Evolutionary conservation across 1,139 yeast genomes (phyloP).

Genomic region (Zygoascus hellenicus): DNA sequence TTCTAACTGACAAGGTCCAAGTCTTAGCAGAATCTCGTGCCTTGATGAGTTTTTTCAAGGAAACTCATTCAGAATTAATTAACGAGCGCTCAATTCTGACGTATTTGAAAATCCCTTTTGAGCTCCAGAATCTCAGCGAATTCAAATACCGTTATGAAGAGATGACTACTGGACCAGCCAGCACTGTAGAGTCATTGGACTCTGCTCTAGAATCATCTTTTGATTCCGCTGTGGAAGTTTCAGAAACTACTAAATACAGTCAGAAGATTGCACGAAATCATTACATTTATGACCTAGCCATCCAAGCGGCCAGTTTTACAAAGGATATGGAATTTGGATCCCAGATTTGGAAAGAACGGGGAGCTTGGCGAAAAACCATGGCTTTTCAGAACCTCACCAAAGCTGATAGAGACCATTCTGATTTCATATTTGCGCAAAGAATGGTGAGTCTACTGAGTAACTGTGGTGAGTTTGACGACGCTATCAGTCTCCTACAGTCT

Average conservation of each 20-base stretch:
- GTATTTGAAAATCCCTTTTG: constrained; percentile 51
- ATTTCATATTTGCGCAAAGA: constrained; percentile 62
- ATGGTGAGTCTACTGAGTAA: constrained; percentile 53
- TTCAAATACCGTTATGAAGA: constrained; percentile 48
- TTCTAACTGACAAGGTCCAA: constrained; percentile 39
- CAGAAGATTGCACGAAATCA: constrained; percentile 42
- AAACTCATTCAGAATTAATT: constrained; percentile 41
- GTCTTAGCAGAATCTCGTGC: constrained; percentile 76
- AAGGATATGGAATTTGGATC: constrained; percentile 54
- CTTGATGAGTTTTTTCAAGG: constrained; percentile 53
- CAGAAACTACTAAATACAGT: background rate
- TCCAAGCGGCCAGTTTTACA: constrained; percentile 59
- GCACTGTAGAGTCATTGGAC: constrained; percentile 19
- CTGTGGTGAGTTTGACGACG: constrained; percentile 57
- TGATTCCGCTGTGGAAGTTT: constrained; percentile 8
- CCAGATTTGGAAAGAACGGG: constrained; percentile 71
- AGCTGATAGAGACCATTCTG: constrained; percentile 43
- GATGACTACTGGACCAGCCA: constrained; percentile 35
- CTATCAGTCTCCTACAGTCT: constrained; percentile 59
- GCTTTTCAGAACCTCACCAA: constrained; percentile 41
- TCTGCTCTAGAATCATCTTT: constrained; percentile 24
- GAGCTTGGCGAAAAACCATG: constrained; percentile 54
- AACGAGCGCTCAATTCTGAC: constrained; percentile 43
- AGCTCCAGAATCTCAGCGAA: constrained; percentile 43
- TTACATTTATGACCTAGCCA: constrained; percentile 53